Conservation (phyloP, 2,329 filamentous ascomycete species). For the Aureobasidium zeae region DNA sequence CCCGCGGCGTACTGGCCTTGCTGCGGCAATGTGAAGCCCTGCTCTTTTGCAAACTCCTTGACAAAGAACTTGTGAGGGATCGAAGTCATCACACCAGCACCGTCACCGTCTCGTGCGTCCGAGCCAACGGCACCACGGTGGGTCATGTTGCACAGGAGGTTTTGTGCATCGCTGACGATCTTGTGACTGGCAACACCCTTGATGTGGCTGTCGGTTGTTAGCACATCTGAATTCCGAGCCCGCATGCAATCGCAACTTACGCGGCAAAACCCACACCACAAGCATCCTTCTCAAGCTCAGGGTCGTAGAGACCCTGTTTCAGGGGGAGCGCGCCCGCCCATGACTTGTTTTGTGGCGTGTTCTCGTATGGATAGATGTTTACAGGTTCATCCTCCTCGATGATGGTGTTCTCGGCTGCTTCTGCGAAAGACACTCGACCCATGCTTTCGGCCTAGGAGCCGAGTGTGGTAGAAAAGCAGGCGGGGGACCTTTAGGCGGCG, state of each 20-base stretch:
- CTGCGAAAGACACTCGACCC: constrained; percentile 44
- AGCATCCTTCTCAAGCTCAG: constrained; percentile 93
- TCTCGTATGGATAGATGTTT: constrained; percentile 74
- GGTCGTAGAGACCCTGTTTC: constrained; percentile 98
- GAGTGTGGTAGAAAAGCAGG: constrained; percentile 23
- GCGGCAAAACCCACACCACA: constrained; percentile 99
- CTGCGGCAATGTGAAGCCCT: constrained; percentile 76
- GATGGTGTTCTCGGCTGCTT: constrained; percentile 41
- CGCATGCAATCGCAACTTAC: constrained; percentile 54
- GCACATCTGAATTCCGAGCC: no score
- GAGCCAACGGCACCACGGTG: constrained; percentile 97
- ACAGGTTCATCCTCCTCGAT: constrained; percentile 44
- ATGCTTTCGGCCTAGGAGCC: constrained; percentile 46
- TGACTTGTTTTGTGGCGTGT: constrained; percentile 67
- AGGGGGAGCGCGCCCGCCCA: constrained; percentile 93
- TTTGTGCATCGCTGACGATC: constrained; percentile 94
- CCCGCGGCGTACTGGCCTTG: constrained; percentile 92
- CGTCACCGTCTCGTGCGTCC: constrained; percentile 94
- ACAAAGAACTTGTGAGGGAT: constrained; percentile 98
- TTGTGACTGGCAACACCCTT: constrained; percentile 97
- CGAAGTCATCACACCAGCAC: constrained; percentile 98
- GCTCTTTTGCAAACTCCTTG: constrained; percentile 93
- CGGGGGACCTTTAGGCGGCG: neutral
- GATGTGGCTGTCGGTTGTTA: constrained; percentile 61
- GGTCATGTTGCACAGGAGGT: constrained; percentile 99